These are phyloP conservation scores for Camillea tinctor DNA, from an alignment of 2,329 filamentous ascomycete species.

Conservation along the genomic window DNA sequence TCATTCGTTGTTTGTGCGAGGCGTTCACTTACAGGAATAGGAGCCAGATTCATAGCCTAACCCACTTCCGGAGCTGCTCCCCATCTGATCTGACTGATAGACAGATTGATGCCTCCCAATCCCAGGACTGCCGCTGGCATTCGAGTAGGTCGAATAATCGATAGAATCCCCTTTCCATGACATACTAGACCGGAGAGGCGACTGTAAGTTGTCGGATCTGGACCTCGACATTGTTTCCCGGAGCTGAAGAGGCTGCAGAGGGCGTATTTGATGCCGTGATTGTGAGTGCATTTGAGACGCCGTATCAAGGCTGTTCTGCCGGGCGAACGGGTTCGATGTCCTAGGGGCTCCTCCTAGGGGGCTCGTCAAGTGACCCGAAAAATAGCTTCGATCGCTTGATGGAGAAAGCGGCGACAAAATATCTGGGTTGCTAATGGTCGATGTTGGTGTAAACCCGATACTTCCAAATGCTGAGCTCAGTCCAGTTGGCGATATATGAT, in stretches of 20 bases:
- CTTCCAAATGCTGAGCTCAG: constrained; percentile 66
- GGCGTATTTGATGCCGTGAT: constrained; percentile 47
- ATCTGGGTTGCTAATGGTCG: constrained; percentile 50
- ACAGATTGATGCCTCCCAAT: constrained; percentile 48
- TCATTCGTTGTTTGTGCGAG: neutral
- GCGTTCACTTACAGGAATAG: constrained; percentile 48
- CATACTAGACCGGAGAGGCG: constrained; percentile 58
- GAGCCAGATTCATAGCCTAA: constrained; percentile 50
- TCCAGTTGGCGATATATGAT: constrained; percentile 65
- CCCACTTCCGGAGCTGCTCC: constrained; percentile 39
- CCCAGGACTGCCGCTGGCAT: constrained; percentile 45
- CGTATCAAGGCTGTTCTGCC: constrained; percentile 47
- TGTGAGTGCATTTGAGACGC: constrained; percentile 46
- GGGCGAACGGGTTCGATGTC: constrained; percentile 52
- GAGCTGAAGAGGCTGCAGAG: constrained; percentile 58
- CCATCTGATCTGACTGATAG: constrained; percentile 51
- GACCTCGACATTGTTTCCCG: constrained; percentile 57
- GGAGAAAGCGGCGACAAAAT: constrained; percentile 58
- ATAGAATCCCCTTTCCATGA: constrained; percentile 62
- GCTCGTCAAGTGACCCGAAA: constrained; percentile 46
- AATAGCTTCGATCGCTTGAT: constrained; percentile 54
- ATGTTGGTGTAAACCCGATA: constrained; percentile 61
- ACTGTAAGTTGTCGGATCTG: constrained; percentile 57
- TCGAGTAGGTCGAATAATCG: constrained; percentile 55
- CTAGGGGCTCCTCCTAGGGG: constrained; percentile 48